phyloP scores from a whole-genome alignment of 2,329 filamentous ascomycete genomes.

The Aspergillus arachidicola region DNA sequence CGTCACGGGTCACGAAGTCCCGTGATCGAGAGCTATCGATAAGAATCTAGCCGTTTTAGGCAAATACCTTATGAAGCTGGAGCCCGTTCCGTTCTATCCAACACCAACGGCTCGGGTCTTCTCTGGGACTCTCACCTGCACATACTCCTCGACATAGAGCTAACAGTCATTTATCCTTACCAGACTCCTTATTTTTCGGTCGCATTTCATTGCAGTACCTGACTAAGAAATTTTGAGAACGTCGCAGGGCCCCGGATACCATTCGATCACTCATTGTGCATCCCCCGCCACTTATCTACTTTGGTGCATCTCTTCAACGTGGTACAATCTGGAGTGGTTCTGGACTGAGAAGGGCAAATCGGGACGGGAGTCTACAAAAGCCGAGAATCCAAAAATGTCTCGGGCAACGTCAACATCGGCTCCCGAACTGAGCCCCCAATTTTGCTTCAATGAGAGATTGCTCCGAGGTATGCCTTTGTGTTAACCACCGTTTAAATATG shows the following conservation, averaged over 20 bases:
- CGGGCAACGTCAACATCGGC: conserved; percentile 39
- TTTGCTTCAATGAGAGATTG: conserved; percentile 73
- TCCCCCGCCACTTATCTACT: not conserved
- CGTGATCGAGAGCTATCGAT: conserved; percentile 20
- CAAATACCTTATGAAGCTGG: not conserved
- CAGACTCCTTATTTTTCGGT: not conserved
- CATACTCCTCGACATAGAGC: not conserved
- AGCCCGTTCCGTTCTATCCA: not conserved
- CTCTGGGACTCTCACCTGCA: not conserved
- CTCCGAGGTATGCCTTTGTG: conserved; percentile 61
- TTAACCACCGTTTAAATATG: not conserved
- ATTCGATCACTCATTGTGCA: not conserved
- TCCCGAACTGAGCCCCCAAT: conserved; percentile 68
- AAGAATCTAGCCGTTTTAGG: conserved; percentile 12
- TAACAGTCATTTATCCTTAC: no score
- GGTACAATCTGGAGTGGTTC: conserved; percentile 44
- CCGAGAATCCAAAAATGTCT: conserved; percentile 40
- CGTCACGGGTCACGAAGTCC: conserved; percentile 31
- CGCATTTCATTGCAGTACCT: not conserved
- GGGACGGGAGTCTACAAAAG: conserved; percentile 26
- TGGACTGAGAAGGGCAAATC: conserved; percentile 33
- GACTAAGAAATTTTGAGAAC: not conserved
- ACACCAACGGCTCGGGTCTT: not conserved
- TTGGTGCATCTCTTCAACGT: conserved; percentile 7
- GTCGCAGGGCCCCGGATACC: not conserved